A percentile compares a stretch with the other conserved stretches of the same genome.
These are phyloP conservation scores for Pythium rhizo-oryzae DNA, from an alignment of 352 stramenopile genomes.

Conservation along the genomic window DNA sequence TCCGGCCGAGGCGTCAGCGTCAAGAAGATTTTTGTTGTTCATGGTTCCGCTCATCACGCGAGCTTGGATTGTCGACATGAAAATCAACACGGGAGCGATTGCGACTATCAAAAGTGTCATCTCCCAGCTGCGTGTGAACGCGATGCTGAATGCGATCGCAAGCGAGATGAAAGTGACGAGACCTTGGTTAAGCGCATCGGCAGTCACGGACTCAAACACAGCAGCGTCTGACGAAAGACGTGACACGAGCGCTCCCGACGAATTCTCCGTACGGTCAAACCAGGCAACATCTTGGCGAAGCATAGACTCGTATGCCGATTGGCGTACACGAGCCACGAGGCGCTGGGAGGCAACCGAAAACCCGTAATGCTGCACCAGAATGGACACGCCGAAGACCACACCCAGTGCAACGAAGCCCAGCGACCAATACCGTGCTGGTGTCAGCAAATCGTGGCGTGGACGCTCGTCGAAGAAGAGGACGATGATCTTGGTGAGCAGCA, in stretches of 20 bases:
- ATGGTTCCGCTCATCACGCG: constrained; percentile 24
- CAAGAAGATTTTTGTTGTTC: constrained; percentile 31
- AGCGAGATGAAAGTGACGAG: constrained; percentile 39
- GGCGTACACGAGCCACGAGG: constrained; percentile 41
- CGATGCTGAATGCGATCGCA: constrained; percentile 33
- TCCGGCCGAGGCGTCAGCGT: constrained; percentile 32
- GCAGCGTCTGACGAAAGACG: constrained; percentile 59
- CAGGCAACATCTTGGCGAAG: constrained; percentile 66
- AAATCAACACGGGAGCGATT: constrained; percentile 26
- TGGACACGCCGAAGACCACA: constrained; percentile 30
- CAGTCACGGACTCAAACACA: constrained; percentile 51
- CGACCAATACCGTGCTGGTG: constrained; percentile 29
- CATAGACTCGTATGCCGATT: constrained; percentile 41
- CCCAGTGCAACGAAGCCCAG: constrained; percentile 39
- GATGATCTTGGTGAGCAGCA: constrained; percentile 44
- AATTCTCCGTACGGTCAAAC: constrained; percentile 65
- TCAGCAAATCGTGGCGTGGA: constrained; percentile 31
- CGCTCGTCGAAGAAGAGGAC: constrained; percentile 40
- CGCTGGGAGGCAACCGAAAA: constrained; percentile 43
- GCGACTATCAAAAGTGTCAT: constrained; percentile 44
- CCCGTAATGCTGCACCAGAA: constrained; percentile 35
- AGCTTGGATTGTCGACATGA: constrained; percentile 21
- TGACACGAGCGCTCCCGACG: constrained; percentile 54
- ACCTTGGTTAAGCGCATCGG: constrained; percentile 36
- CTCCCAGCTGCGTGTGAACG: constrained; percentile 45